These are phyloP conservation scores for Tulasnella sp. DNA, from an alignment of 768 basidiomycete species.

Conservation along the genomic window DNA sequence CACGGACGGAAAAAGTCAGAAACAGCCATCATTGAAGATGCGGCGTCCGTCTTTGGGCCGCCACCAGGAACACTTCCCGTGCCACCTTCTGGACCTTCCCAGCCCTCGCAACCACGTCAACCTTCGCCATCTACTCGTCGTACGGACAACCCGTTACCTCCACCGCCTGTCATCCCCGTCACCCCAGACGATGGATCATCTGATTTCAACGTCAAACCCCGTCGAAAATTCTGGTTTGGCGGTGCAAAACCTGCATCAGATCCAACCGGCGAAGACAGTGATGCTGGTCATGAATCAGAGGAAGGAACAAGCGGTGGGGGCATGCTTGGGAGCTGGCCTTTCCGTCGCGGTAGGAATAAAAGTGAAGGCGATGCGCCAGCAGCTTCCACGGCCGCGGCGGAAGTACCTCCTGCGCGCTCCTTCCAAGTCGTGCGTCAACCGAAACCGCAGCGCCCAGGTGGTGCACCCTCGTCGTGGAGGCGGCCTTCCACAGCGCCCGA, in stretches of 20 bases:
- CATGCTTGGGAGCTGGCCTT: constrained; percentile 18
- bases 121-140: constrained; percentile 2
- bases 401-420: constrained; percentile 11
- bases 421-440: constrained; percentile 27
- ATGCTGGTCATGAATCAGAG: constrained; percentile 11
- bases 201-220: constrained; percentile 15
- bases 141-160: constrained; percentile 20
- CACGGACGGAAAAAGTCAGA: constrained; percentile 77
- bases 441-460: constrained; percentile 2
- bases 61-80: neutral
- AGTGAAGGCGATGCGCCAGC: constrained; percentile 23
- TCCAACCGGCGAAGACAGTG: constrained; percentile 20
- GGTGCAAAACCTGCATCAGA: neutral
- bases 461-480: constrained; percentile 20
- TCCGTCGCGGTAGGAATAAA: constrained; percentile 27
- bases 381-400: neutral
- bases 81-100: neutral
- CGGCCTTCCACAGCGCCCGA: constrained; percentile 18
- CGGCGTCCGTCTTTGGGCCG: constrained; percentile 38
- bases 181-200: constrained; percentile 1
- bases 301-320: neutral
- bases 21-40: constrained; percentile 74
- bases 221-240: constrained; percentile 23
- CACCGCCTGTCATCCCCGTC: constrained; percentile 13
- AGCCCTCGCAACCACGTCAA: neutral